These are phyloP conservation scores for Ganoderma boninense DNA, from an alignment of 1,284 basidiomycete genomes.

Conservation along the genomic window DNA sequence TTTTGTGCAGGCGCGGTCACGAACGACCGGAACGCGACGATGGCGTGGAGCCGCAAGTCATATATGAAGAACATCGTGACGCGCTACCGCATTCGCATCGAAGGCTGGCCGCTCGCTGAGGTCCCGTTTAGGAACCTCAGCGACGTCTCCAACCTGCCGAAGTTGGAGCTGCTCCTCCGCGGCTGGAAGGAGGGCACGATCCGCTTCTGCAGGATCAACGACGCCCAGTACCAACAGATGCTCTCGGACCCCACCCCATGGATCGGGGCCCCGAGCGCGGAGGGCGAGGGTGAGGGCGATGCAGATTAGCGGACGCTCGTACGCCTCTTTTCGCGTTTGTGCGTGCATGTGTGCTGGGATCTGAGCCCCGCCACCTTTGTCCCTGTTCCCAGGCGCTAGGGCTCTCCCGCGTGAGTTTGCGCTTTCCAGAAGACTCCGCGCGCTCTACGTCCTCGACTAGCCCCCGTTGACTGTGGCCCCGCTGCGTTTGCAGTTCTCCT, in stretches of 20 bases:
- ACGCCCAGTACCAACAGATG: constrained; percentile 26
- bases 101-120: constrained; percentile 42
- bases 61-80: constrained; percentile 44
- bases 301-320: constrained; percentile 10
- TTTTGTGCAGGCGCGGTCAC: constrained; percentile 37
- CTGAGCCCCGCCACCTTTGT: neutral
- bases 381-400: neutral
- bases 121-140: constrained; percentile 45
- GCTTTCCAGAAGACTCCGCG: constrained; percentile 5
- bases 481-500: constrained; percentile 1
- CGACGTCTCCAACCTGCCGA: constrained; percentile 43
- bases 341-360: neutral
- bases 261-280: constrained; percentile 22
- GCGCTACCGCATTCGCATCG: constrained; percentile 42
- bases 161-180: constrained; percentile 40
- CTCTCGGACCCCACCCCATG: constrained; percentile 30
- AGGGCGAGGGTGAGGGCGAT: constrained; percentile 13
- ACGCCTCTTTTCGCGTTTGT: neutral
- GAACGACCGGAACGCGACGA: constrained; percentile 39
- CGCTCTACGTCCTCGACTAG: constrained; percentile 6
- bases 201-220: constrained; percentile 37
- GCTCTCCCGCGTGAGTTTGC: constrained; percentile 22
- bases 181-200: constrained; percentile 41
- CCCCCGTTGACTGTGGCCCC: constrained; percentile 1
- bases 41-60: constrained; percentile 40